phyloP scores from a whole-genome alignment of 768 basidiomycete genomes.

The Pleurotus citrinopileatus region DNA sequence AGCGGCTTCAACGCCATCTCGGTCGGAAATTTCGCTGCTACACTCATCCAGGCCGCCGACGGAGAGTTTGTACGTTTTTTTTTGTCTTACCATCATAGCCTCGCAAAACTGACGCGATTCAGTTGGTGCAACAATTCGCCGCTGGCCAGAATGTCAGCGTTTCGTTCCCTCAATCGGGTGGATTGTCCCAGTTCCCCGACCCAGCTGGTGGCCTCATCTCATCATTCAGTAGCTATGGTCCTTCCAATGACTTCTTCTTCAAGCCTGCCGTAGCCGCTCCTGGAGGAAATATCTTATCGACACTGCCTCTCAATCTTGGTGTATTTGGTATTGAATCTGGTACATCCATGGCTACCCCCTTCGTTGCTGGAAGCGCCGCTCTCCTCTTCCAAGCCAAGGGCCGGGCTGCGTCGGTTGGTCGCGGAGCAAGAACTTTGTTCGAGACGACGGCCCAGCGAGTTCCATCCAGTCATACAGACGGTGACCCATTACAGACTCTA shows the following conservation, averaged over 20 bases:
- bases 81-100: neutral
- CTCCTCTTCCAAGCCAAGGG: slow-evolving; percentile 41
- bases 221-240: slow-evolving; percentile 53
- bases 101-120: slow-evolving; percentile 3
- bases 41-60: slow-evolving; percentile 52
- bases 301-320: slow-evolving; percentile 38
- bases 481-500: slow-evolving; percentile 47
- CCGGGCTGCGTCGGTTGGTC: slow-evolving; percentile 25
- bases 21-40: slow-evolving; percentile 44
- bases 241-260: slow-evolving; percentile 57
- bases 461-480: slow-evolving; percentile 42
- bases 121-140: slow-evolving; percentile 51
- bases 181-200: slow-evolving; percentile 40
- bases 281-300: slow-evolving; percentile 50
- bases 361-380: slow-evolving; percentile 43
- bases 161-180: slow-evolving; percentile 47
- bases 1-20: slow-evolving; percentile 39
- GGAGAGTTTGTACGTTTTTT: slow-evolving; percentile 46
- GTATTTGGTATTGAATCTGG: slow-evolving; percentile 38
- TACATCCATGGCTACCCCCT: slow-evolving; percentile 45
- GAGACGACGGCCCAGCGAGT: slow-evolving; percentile 47
- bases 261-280: slow-evolving; percentile 54
- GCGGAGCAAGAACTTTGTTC: slow-evolving; percentile 29
- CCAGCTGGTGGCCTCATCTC: slow-evolving; percentile 55
- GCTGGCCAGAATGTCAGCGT: slow-evolving; percentile 39